Evolutionary conservation across 2,329 filamentous ascomycete genomes (phyloP).

Genomic region (Kalaharituber pfeilii): DNA sequence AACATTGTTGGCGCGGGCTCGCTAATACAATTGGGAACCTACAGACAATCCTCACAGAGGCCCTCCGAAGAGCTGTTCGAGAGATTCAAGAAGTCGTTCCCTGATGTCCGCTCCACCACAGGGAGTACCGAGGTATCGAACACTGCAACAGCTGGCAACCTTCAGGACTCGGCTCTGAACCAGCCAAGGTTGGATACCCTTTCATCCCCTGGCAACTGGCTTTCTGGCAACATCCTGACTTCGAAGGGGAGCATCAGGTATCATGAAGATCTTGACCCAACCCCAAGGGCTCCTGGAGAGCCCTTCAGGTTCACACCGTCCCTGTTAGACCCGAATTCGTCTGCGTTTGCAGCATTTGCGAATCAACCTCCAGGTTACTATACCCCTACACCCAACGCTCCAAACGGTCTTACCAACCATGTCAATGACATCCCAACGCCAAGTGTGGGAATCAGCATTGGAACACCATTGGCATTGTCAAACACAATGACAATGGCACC

Average conservation of each 20-base stretch:
- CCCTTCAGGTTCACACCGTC: slow-evolving; percentile 79
- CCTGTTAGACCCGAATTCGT: slow-evolving; percentile 68
- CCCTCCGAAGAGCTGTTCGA: slow-evolving; percentile 23
- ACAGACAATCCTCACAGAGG: slow-evolving; percentile 23
- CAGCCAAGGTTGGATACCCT: slow-evolving; percentile 15
- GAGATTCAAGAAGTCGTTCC: slow-evolving; percentile 22
- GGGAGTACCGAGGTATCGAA: slow-evolving; percentile 8
- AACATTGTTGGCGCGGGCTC: no score
- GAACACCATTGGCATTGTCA: slow-evolving; percentile 69
- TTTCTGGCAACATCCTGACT: slow-evolving; percentile 2
- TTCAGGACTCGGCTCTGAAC: slow-evolving; percentile 11
- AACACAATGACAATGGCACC: slow-evolving; percentile 42
- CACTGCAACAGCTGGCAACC: slow-evolving; percentile 9
- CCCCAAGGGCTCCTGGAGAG: slow-evolving; percentile 61
- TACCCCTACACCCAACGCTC: slow-evolving; percentile 64
- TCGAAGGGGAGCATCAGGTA: slow-evolving; percentile 5
- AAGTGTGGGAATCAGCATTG: slow-evolving; percentile 52
- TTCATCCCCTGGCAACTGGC: slow-evolving; percentile 8
- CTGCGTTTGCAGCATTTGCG: slow-evolving; percentile 60
- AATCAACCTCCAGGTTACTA: slow-evolving; percentile 76
- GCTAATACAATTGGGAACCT: not conserved
- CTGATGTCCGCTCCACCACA: slow-evolving; percentile 17
- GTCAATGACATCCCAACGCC: slow-evolving; percentile 67
- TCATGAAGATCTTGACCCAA: slow-evolving; percentile 54
- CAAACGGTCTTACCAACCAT: slow-evolving; percentile 39